Conservation (phyloP, 2,329 filamentous ascomycete species). For the Eutypa lata region DNA sequence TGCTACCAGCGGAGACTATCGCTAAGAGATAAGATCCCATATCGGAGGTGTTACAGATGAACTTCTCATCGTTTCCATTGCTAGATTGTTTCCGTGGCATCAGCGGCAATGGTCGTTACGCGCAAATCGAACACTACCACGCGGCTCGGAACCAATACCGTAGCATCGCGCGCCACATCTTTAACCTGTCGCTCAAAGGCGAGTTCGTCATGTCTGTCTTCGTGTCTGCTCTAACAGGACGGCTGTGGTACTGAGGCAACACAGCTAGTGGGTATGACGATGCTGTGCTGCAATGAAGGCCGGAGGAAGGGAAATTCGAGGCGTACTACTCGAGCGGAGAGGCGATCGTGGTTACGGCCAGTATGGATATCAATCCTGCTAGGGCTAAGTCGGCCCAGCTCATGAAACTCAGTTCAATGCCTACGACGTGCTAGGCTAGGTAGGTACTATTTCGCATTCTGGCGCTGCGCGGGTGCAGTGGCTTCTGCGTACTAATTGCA, state of each 20-base stretch:
- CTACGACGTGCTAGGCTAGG: too few relatives aligned
- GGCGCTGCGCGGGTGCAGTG: too few relatives aligned
- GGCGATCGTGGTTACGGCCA: constrained; percentile 83
- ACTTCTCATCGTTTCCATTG: too few relatives aligned
- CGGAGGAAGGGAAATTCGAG: constrained; percentile 75
- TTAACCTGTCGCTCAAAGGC: constrained; percentile 56
- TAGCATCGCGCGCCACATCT: constrained; percentile 73
- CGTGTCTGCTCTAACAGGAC: constrained; percentile 88
- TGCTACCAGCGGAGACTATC: too few relatives aligned
- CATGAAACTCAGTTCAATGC: constrained; percentile 82
- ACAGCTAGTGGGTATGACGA: constrained; percentile 82
- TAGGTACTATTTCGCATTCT: too few relatives aligned
- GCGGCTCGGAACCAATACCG: constrained; percentile 93
- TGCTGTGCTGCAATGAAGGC: constrained; percentile 73
- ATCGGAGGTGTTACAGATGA: too few relatives aligned
- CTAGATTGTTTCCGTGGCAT: too few relatives aligned
- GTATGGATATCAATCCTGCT: constrained; percentile 84
- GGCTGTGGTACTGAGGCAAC: constrained; percentile 92
- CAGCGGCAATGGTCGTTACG: constrained; percentile 67
- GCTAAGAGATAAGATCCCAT: too few relatives aligned
- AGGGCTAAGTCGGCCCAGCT: constrained; percentile 81
- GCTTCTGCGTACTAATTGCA: too few relatives aligned
- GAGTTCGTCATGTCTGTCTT: constrained; percentile 89
- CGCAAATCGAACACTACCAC: constrained; percentile 97
- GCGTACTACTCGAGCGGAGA: constrained; percentile 89